Evolutionary conservation across 2,329 filamentous ascomycete genomes (phyloP).

Genomic region (Cordyceps farinosa): DNA sequence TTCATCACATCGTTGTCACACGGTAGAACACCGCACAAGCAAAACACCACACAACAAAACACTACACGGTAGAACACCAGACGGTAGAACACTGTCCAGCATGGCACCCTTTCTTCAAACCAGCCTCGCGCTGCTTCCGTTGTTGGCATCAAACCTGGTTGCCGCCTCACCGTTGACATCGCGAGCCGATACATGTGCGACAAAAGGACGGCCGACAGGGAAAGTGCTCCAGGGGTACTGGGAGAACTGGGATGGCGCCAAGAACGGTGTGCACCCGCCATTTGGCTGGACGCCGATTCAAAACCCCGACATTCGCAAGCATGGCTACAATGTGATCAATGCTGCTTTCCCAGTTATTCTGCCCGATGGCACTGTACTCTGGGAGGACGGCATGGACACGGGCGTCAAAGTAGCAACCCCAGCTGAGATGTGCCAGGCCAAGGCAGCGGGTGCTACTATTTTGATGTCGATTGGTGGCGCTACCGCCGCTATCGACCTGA

Average conservation of each 20-base stretch:
- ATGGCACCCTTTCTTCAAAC: constrained; percentile 22
- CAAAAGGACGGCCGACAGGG: constrained; percentile 31
- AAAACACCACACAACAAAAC: no score
- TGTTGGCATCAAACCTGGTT: constrained; percentile 18
- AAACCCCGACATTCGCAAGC: constrained; percentile 27
- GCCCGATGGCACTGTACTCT: constrained; percentile 31
- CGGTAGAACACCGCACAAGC: no score
- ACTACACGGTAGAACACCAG: no score
- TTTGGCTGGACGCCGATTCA: constrained; percentile 34
- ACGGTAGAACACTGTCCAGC: not conserved
- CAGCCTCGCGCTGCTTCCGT: constrained; percentile 20
- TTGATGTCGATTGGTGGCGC: constrained; percentile 35
- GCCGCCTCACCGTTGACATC: constrained; percentile 17
- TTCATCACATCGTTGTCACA: no score
- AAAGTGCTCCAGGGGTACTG: constrained; percentile 35
- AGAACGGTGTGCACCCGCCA: constrained; percentile 31
- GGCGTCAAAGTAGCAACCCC: constrained; percentile 30
- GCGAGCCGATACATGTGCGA: constrained; percentile 27
- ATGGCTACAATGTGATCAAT: constrained; percentile 35
- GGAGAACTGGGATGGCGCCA: constrained; percentile 36
- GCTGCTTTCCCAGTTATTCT: constrained; percentile 35
- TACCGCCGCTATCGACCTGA: constrained; percentile 32
- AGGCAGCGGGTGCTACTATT: constrained; percentile 32
- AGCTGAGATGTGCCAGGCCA: constrained; percentile 33
- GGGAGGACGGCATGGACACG: constrained; percentile 33